phyloP scores from a whole-genome alignment of 495 filamentous ascomycete species.

The Aspergillus nanangensis region DNA sequence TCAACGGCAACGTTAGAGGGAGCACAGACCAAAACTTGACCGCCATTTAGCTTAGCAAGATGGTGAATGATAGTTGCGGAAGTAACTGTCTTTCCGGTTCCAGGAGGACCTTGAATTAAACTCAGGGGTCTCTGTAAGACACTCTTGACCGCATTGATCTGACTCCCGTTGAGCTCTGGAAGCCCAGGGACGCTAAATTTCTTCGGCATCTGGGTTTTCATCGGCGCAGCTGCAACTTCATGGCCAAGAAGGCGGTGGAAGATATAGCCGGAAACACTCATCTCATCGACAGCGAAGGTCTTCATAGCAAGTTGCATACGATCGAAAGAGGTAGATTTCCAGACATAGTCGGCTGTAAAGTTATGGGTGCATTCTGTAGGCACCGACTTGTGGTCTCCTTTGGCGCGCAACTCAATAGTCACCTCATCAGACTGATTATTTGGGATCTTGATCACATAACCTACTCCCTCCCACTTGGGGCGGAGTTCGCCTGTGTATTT shows the following conservation, averaged over 20 bases:
- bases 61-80: conserved; percentile 99
- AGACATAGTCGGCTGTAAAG: conserved; percentile 98
- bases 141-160: conserved; percentile 95
- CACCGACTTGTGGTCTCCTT: conserved; percentile 87
- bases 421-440: conserved; percentile 99
- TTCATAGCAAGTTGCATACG: conserved; percentile 99
- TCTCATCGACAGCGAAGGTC: conserved; percentile 96
- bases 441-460: conserved; percentile 98
- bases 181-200: conserved; percentile 96
- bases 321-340: conserved; percentile 99
- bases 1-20: conserved; percentile 99
- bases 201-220: conserved; percentile 95
- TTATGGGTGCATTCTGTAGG: conserved; percentile 97
- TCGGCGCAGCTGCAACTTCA: conserved; percentile 89
- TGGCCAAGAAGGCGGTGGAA: conserved; percentile 97
- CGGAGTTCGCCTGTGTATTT: conserved; percentile 95
- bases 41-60: conserved; percentile 89
- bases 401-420: conserved; percentile 86
- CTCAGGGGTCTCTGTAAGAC: conserved; percentile 90
- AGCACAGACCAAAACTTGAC: conserved; percentile 93
- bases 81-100: conserved; percentile 98
- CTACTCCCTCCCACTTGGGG: conserved; percentile 94
- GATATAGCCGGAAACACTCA: conserved; percentile 98
- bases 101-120: conserved; percentile 94
- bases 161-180: conserved; percentile 91